Conservation (phyloP, 352 stramenopile genomes). For the Peronospora farinosa region DNA sequence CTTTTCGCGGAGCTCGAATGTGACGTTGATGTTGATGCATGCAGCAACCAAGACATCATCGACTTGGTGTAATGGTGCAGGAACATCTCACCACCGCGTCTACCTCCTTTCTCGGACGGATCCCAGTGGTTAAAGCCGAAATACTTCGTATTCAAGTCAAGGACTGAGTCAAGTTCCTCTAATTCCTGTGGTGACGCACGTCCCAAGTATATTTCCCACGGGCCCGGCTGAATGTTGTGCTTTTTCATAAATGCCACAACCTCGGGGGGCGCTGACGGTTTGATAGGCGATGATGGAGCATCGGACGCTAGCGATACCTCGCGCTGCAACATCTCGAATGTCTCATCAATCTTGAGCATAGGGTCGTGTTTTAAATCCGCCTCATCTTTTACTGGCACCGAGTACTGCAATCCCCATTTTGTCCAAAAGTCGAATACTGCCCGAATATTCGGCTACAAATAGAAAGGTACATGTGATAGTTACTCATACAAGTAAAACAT, state of each 20-base stretch:
- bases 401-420: conserved; percentile 75
- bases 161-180: conserved; percentile 57
- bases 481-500: neutral
- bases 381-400: conserved; percentile 30
- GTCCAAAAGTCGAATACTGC: conserved; percentile 79
- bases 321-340: conserved; percentile 58
- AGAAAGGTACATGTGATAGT: conserved; percentile 1
- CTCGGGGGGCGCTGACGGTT: conserved; percentile 50
- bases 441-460: conserved; percentile 52
- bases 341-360: conserved; percentile 52
- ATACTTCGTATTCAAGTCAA: conserved; percentile 72
- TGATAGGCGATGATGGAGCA: conserved; percentile 62
- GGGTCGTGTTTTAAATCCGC: conserved; percentile 30
- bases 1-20: conserved; percentile 46
- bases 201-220: conserved; percentile 77
- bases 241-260: conserved; percentile 78
- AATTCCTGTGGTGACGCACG: conserved; percentile 60
- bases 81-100: conserved; percentile 71
- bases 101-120: conserved; percentile 57
- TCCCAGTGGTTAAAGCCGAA: conserved; percentile 74
- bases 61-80: conserved; percentile 79
- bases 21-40: conserved; percentile 46
- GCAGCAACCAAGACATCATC: conserved; percentile 65
- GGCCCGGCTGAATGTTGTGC: conserved; percentile 60
- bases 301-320: conserved; percentile 50